Evolutionary conservation across 2,329 filamentous ascomycete species (phyloP).

Genomic region (Exophiala bonariae): DNA sequence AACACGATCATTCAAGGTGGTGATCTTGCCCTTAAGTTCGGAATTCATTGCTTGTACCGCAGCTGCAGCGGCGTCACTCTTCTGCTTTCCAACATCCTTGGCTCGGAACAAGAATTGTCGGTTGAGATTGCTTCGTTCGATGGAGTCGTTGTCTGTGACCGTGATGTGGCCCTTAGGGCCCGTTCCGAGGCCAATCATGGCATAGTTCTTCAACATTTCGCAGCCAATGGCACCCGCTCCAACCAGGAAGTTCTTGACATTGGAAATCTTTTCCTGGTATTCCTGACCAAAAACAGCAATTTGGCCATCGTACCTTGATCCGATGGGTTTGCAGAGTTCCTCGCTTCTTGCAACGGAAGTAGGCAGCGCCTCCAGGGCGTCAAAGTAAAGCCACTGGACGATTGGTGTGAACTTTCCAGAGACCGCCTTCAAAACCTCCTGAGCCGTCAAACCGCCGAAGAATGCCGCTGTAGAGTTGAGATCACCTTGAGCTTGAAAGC

Average conservation of each 20-base stretch:
- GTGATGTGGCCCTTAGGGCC: conserved; percentile 86
- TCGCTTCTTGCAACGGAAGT: conserved; percentile 72
- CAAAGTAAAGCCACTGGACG: conserved; percentile 94
- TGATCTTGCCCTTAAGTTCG: conserved; percentile 82
- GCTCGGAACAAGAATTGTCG: conserved; percentile 93
- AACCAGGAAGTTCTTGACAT: conserved; percentile 89
- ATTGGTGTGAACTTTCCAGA: conserved; percentile 98
- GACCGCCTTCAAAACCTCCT: conserved; percentile 94
- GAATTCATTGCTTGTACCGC: conserved; percentile 97
- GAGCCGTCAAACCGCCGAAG: conserved; percentile 89
- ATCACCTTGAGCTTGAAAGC: conserved; percentile 90
- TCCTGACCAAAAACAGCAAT: conserved; percentile 94
- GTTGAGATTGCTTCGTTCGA: conserved; percentile 98
- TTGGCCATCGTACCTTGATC: conserved; percentile 91
- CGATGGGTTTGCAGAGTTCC: conserved; percentile 81
- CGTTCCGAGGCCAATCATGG: conserved; percentile 92
- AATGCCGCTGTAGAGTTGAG: conserved; percentile 90
- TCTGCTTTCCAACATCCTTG: conserved; percentile 90
- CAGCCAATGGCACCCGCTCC: conserved; percentile 96
- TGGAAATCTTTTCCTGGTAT: conserved; percentile 90
- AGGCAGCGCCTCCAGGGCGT: conserved; percentile 94
- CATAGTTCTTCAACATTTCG: conserved; percentile 99
- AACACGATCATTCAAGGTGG: conserved; percentile 83
- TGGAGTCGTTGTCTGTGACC: conserved; percentile 97
- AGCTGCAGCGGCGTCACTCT: conserved; percentile 89